Evolutionary conservation across 2,329 filamentous ascomycete genomes (phyloP), one percentile per base, ranked within the genome.

Genomic region (Botrytis squamosa): DNA sequence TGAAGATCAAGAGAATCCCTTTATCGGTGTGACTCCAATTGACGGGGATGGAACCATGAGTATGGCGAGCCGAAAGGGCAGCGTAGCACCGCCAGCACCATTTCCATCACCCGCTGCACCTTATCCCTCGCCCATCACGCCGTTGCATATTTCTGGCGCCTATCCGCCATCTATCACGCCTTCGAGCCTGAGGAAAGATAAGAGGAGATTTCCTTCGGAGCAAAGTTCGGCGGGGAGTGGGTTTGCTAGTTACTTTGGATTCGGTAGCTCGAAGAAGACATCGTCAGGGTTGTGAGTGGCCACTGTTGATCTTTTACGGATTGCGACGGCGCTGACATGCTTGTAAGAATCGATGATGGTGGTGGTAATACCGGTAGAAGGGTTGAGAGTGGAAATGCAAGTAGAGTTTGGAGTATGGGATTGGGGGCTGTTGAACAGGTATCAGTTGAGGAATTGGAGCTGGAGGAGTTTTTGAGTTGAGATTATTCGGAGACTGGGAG

Each of bases 171-270:
- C 49, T 7, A 70, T 70, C 14, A 20, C 38, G 4, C 22, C 55
- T 38, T 63, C 46, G 38, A 70, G 25, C 42, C 44, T 38, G 14
- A 72, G 44, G n/a, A 72, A 59, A 42, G 60, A 52, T 4, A 66
- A 57, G n/a, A 72, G 44, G n/a, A 42, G 60, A 33, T 20, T 72
- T 5, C 25, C 46, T 29, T 66, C 59, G 14, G 70, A 72, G 3
- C 38, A 52, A 42, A 55, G 36, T 12, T 72, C 60, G n/a, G 46
- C 29, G 3, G 46, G 60, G 29, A 72, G 70, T 67, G 70, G 36
- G 25, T 36, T 72, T 72, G 70, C 70, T 29, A 72, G 70, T 25
- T 72, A 72, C 6, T 72, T 72, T 44, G 70, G 70, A 42, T 72
- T 72, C 6, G 68, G 68, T 16, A 20, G 20, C 22, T 14, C 38